A percentile compares a stretch with the other conserved stretches of the same genome.
Evolutionary conservation across 2,329 filamentous ascomycete genomes (phyloP).

Genomic region (Fusarium sublunatum): DNA sequence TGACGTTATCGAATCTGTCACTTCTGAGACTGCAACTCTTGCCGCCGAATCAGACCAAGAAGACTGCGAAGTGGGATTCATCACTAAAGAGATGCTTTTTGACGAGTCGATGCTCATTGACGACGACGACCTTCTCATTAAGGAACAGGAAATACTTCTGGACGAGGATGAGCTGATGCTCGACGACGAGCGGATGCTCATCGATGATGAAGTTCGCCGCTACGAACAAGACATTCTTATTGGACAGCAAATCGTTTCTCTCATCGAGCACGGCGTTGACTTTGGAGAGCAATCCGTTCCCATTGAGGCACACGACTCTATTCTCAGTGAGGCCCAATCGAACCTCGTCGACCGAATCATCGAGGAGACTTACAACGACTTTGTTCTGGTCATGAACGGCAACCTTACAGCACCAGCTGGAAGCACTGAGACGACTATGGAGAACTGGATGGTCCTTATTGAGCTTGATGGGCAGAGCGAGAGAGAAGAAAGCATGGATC

Average conservation of each 20-base stretch:
- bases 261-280: neutral
- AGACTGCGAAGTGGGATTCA: neutral
- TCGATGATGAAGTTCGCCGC: neutral
- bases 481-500: neutral
- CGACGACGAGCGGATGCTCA: neutral
- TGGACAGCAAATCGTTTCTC: too few species aligned
- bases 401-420: constrained; percentile 2
- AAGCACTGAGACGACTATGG: neutral
- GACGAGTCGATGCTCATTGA: neutral
- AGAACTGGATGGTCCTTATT: neutral
- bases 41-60: fast-evolving
- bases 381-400: constrained; percentile 12
- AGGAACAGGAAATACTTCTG: neutral
- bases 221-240: neutral
- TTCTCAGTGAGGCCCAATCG: neutral
- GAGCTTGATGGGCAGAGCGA: neutral
- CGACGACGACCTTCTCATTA: neutral
- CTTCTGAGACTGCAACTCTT: neutral
- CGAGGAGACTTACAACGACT: neutral
- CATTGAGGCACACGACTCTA: too few species aligned
- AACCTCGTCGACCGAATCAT: neutral
- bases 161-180: neutral
- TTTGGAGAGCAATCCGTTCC: neutral
- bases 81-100: neutral
- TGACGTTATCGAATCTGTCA: neutral